phyloP scores from a whole-genome alignment of 2,329 filamentous ascomycete genomes.

The Akanthomyces lecanii region DNA sequence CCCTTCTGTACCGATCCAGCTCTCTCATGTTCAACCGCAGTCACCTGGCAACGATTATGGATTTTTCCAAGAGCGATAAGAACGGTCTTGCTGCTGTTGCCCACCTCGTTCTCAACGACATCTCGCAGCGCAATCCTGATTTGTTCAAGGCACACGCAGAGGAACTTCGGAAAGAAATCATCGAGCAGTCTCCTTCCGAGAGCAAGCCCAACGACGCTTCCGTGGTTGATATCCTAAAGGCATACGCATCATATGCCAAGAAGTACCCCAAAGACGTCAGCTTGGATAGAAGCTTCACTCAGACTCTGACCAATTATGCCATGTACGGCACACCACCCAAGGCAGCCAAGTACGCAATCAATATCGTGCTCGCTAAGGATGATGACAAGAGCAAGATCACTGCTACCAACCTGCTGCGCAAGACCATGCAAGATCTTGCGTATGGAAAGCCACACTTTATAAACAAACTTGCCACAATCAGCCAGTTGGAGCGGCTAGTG shows the following conservation, averaged over 20 bases:
- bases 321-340: constrained; percentile 75
- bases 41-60: constrained; percentile 85
- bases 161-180: constrained; percentile 82
- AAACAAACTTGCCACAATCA: constrained; percentile 65
- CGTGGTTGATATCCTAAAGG: constrained; percentile 88
- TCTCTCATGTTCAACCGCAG: constrained; percentile 91
- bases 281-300: constrained; percentile 72
- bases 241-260: constrained; percentile 85
- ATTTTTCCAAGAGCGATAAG: constrained; percentile 79
- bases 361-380: constrained; percentile 73
- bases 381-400: constrained; percentile 75
- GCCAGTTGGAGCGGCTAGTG: constrained; percentile 71
- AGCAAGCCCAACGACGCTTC: constrained; percentile 63
- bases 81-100: constrained; percentile 72
- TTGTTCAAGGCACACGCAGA: constrained; percentile 91
- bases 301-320: constrained; percentile 78
- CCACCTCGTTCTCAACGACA: constrained; percentile 86
- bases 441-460: constrained; percentile 73
- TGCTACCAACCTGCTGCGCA: constrained; percentile 75
- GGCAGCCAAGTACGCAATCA: constrained; percentile 89
- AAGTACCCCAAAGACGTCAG: constrained; percentile 82
- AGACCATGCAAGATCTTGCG: constrained; percentile 67
- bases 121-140: constrained; percentile 82
- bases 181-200: constrained; percentile 71
- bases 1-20: constrained; percentile 77